A percentile compares a stretch with the other conserved stretches of the same genome.
Evolutionary conservation across 768 basidiomycete species (phyloP).

Genomic region (Phylloporus scabripes): DNA sequence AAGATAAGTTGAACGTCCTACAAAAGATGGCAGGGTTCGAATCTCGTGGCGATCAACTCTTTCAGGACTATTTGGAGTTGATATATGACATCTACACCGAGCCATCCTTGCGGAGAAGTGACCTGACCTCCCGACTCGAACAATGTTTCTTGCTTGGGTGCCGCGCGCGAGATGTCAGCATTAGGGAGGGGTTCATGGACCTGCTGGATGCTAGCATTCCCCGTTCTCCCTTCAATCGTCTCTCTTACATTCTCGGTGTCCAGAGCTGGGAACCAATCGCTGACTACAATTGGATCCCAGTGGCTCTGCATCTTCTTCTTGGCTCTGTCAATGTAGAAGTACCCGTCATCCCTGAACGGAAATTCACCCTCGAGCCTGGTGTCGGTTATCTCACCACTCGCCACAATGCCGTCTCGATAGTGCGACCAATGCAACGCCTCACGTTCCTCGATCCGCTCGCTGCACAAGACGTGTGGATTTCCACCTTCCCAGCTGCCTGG

Average conservation of each 20-base stretch:
- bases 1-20: slow-evolving; percentile 88
- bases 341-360: slow-evolving; percentile 39
- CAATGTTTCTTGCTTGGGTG: slow-evolving; percentile 91
- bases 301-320: slow-evolving; percentile 84
- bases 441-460: slow-evolving; percentile 72
- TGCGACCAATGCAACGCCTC: slow-evolving; percentile 78
- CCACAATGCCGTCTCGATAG: slow-evolving; percentile 45
- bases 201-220: slow-evolving; percentile 87
- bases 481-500: slow-evolving; percentile 85
- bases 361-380: slow-evolving; percentile 31
- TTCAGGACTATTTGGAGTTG: slow-evolving; percentile 78
- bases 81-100: slow-evolving; percentile 95
- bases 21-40: slow-evolving; percentile 87
- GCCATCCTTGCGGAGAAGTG: slow-evolving; percentile 78
- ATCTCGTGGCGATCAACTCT: slow-evolving; percentile 69
- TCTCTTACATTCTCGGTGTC: slow-evolving; percentile 87
- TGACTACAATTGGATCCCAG: slow-evolving; percentile 90
- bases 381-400: slow-evolving; percentile 37
- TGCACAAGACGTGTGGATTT: slow-evolving; percentile 82
- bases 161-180: slow-evolving; percentile 68
- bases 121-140: slow-evolving; percentile 89
- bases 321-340: slow-evolving; percentile 55
- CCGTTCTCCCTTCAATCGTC: slow-evolving; percentile 69
- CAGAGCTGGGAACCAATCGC: slow-evolving; percentile 94
- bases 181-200: slow-evolving; percentile 85